Evolutionary conservation across 495 filamentous ascomycete species (phyloP).

Genomic region (Hyaloscypha bicolor): DNA sequence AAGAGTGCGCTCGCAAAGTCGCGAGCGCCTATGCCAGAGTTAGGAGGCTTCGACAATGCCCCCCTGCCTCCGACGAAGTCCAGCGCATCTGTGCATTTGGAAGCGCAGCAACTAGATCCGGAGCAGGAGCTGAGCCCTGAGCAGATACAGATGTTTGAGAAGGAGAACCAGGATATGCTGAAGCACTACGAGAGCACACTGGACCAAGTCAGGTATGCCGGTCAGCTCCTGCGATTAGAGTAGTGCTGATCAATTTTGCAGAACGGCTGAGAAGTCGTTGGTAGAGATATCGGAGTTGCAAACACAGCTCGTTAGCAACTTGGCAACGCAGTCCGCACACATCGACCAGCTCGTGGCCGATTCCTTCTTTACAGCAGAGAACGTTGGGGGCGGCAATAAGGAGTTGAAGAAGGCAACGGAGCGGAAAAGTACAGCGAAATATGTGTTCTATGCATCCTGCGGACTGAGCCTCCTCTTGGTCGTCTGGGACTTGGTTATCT

Average conservation of each 20-base stretch:
- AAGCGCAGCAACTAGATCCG: conserved; percentile 47
- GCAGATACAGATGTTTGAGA: conserved; percentile 89
- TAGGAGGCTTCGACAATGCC: conserved; percentile 25
- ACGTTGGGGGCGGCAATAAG: conserved; percentile 86
- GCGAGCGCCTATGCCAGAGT: conserved; percentile 35
- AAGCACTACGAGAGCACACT: conserved; percentile 88
- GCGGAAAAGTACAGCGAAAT: conserved; percentile 79
- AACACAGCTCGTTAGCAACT: conserved; percentile 80
- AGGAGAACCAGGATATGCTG: conserved; percentile 91
- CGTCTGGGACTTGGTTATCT: conserved; percentile 93
- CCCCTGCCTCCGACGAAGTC: conserved; percentile 18
- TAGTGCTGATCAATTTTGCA: conserved; percentile 38
- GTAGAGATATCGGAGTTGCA: conserved; percentile 93
- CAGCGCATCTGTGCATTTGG: conserved; percentile 29
- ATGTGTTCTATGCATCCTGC: conserved; percentile 85
- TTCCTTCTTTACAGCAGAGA: conserved; percentile 75
- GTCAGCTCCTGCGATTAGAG: neutral
- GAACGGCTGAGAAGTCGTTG: conserved; percentile 86
- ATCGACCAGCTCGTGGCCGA: conserved; percentile 90
- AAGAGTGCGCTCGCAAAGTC: conserved; percentile 82
- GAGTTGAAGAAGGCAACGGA: conserved; percentile 85
- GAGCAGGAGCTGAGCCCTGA: conserved; percentile 72
- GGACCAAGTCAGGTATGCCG: conserved; percentile 84
- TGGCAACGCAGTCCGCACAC: conserved; percentile 80
- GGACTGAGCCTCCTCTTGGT: conserved; percentile 80